A percentile compares a stretch with the other conserved stretches of the same genome.
Conservation (phyloP, 495 filamentous ascomycete species). For the Aspergillus heteromorphus region DNA sequence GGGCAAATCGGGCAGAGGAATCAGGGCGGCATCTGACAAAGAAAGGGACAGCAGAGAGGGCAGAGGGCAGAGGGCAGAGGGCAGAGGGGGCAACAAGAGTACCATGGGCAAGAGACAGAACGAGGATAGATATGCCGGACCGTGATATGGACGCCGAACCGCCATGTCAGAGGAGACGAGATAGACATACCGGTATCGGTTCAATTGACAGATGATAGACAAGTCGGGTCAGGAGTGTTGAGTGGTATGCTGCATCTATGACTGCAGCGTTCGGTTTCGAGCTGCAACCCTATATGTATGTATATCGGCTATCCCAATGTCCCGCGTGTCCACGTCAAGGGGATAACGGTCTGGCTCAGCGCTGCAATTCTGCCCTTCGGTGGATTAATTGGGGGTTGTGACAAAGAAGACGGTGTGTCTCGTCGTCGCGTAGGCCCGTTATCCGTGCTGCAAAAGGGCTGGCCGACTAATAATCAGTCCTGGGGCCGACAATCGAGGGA, state of each 20-base stretch:
- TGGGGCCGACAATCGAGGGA: conserved; percentile 10
- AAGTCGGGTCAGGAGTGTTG: neutral
- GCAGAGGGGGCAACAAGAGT: neutral
- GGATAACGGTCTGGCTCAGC: neutral
- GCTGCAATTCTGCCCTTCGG: neutral
- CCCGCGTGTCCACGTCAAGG: conserved; percentile 11
- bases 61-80: neutral
- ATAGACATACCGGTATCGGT: conserved; percentile 1
- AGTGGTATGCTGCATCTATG: conserved; percentile 16
- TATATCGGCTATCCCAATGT: conserved; percentile 8
- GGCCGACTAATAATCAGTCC: neutral
- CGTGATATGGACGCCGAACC: neutral
- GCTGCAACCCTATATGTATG: conserved; percentile 17
- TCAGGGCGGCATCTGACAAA: neutral
- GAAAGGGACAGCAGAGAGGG: neutral
- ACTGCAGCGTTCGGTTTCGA: conserved; percentile 14
- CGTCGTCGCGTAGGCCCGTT: neutral
- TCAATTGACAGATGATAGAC: neutral
- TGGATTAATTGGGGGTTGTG: neutral
- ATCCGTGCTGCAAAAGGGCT: neutral
- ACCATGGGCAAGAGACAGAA: neutral
- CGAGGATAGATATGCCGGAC: neutral
- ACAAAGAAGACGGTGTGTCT: neutral
- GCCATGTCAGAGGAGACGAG: neutral
- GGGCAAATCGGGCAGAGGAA: neutral